phyloP scores from a whole-genome alignment of 225 moss, liverwort and hornwort species.

The Sphagnum contortum region DNA sequence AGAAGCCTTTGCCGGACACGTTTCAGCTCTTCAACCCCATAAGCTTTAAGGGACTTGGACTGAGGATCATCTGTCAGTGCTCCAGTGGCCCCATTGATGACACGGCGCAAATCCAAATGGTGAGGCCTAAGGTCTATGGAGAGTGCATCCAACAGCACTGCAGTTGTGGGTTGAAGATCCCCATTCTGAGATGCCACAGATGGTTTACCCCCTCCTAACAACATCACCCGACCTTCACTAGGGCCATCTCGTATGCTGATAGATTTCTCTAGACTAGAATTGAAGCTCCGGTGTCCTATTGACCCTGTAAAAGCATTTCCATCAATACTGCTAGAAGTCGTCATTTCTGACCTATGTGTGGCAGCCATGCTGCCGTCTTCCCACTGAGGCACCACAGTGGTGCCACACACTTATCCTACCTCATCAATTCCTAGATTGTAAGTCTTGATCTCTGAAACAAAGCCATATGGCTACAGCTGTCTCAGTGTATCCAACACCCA shows the following conservation, averaged over 20 bases:
- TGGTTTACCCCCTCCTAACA: slow-evolving; percentile 21
- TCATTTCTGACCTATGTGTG: slow-evolving; percentile 47
- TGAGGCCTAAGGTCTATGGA: slow-evolving; percentile 19
- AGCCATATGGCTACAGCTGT: no score
- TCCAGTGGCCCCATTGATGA: slow-evolving; percentile 39
- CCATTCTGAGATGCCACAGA: slow-evolving; percentile 25
- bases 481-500: background rate
- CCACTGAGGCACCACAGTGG: slow-evolving; percentile 51
- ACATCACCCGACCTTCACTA: slow-evolving; percentile 28
- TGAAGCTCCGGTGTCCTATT: slow-evolving; percentile 34
- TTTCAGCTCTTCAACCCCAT: no score
- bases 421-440: background rate
- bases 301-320: slow-evolving; percentile 7
- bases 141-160: slow-evolving; percentile 23
- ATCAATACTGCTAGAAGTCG: slow-evolving; percentile 37
- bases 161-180: slow-evolving; percentile 29
- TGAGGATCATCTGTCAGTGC: no score
- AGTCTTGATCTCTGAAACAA: no score
- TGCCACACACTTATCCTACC: slow-evolving; percentile 45
- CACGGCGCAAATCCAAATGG: slow-evolving; percentile 33
- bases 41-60: no score
- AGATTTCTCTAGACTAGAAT: slow-evolving; percentile 38
- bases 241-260: slow-evolving; percentile 27
- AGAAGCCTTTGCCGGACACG: no score
- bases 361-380: slow-evolving; percentile 40